A percentile compares a stretch with the other conserved stretches of the same genome.
Evolutionary conservation across 106 monocot species (phyloP).

Genomic region (Apostasia ramifera): DNA sequence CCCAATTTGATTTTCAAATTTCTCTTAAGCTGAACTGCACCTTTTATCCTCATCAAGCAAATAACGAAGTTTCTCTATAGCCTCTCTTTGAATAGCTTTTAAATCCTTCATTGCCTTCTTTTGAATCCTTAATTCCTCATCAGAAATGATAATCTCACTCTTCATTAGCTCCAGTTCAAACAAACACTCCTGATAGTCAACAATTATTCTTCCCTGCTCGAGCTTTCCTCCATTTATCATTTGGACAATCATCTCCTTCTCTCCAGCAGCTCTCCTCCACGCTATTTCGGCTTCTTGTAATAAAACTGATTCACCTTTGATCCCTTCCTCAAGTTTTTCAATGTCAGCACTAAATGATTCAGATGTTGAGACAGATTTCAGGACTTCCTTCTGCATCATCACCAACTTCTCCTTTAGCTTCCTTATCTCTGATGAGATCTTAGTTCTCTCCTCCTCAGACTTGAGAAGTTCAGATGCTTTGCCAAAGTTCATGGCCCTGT

Average conservation of each 20-base stretch:
- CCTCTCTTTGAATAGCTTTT: constrained; percentile 12
- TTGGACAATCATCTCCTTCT: constrained; percentile 27
- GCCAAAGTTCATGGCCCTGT: constrained; percentile 22
- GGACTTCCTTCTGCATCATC: constrained; percentile 26
- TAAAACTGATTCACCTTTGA: constrained; percentile 10
- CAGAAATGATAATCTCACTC: constrained; percentile 38
- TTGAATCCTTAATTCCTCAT: constrained; percentile 23
- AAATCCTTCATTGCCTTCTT: constrained; percentile 26
- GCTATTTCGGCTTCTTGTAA: constrained; percentile 26
- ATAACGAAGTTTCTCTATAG: constrained; percentile 17
- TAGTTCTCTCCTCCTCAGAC: constrained; percentile 50
- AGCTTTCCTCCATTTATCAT: constrained; percentile 22
- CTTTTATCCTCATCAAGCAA: constrained; percentile 15
- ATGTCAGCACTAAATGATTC: constrained; percentile 30
- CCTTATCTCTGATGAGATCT: constrained; percentile 37
- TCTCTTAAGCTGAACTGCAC: constrained; percentile 8
- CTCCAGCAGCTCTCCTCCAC: constrained; percentile 17
- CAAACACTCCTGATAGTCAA: constrained; percentile 44
- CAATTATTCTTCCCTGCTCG: constrained; percentile 24
- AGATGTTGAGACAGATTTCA: constrained; percentile 10
- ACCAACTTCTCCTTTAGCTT: constrained; percentile 25
- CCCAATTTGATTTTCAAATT: constrained; percentile 20
- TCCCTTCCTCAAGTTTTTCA: constrained; percentile 16
- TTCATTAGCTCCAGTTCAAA: constrained; percentile 38
- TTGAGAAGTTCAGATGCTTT: constrained; percentile 61